A percentile compares a stretch with the other conserved stretches of the same genome.
phyloP scores from a whole-genome alignment of 2,329 filamentous ascomycete genomes.

The Geosmithia putterillii region DNA sequence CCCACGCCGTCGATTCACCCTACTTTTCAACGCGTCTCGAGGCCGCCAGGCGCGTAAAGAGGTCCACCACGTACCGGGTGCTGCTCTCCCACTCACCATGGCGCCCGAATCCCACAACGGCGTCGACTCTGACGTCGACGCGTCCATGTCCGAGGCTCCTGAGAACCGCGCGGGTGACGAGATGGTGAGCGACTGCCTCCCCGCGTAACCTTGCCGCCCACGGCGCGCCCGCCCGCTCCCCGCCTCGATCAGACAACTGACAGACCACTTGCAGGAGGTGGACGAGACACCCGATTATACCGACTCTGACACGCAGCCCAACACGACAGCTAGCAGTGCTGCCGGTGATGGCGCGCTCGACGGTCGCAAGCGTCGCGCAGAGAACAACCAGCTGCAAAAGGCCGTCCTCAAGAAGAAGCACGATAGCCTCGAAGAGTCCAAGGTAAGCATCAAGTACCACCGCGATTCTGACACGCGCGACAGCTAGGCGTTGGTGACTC shows the following conservation, averaged over 20 bases:
- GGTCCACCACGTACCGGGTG: constrained; percentile 15
- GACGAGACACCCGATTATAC: constrained; percentile 56
- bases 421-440: constrained; percentile 80
- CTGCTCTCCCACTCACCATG: constrained; percentile 28
- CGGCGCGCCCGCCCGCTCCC: background rate
- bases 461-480: background rate
- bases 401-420: constrained; percentile 94
- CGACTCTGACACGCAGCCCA: constrained; percentile 55
- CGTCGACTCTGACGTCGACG: constrained; percentile 47
- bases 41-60: constrained; percentile 39
- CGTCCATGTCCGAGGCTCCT: constrained; percentile 50
- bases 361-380: constrained; percentile 73
- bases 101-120: constrained; percentile 41
- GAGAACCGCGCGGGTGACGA: constrained; percentile 31
- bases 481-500: background rate
- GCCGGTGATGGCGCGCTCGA: constrained; percentile 62
- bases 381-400: constrained; percentile 80
- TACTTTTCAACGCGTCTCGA: constrained; percentile 29
- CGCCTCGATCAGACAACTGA: background rate
- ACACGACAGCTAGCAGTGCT: constrained; percentile 71
- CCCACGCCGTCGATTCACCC: constrained; percentile 1
- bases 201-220: background rate
- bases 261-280: constrained; percentile 31
- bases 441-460: constrained; percentile 42
- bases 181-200: constrained; percentile 28